These are phyloP conservation scores for Seminavis robusta DNA, from an alignment of 108 stramenopile species.

Conservation along the genomic window DNA sequence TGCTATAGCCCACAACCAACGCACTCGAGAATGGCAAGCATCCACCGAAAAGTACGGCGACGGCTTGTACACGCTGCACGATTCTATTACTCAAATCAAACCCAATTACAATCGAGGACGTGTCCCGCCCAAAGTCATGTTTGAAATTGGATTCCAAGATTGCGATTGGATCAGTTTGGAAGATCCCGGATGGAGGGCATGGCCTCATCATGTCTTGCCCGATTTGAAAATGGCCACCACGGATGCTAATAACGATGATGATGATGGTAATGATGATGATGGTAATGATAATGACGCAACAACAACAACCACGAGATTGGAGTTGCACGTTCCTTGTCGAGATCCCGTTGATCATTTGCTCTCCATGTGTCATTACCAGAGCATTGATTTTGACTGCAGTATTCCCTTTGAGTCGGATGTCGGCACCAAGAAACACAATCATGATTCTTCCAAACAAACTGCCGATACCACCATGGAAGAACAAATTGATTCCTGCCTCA, in stretches of 20 bases:
- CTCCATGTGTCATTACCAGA: slow-evolving; percentile 31
- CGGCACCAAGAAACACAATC: too few relatives aligned
- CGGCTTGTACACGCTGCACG: too few relatives aligned
- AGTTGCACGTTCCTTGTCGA: slow-evolving; percentile 46
- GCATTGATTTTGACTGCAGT: slow-evolving; percentile 14
- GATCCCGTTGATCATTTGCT: slow-evolving; percentile 35
- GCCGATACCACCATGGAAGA: too few relatives aligned
- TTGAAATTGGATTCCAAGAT: slow-evolving; percentile 34
- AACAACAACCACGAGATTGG: slow-evolving; percentile 6
- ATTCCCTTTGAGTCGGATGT: too few relatives aligned
- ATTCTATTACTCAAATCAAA: neutral
- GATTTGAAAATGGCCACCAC: too few relatives aligned
- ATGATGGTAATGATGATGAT: too few relatives aligned
- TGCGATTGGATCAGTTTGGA: slow-evolving; percentile 40
- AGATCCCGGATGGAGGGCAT: slow-evolving; percentile 2
- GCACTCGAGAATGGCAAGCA: neutral
- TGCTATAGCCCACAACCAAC: slow-evolving; percentile 18
- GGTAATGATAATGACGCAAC: too few relatives aligned
- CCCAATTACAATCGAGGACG: slow-evolving; percentile 12
- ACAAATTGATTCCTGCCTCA: too few relatives aligned
- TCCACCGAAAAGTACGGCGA: too few relatives aligned
- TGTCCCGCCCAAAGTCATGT: slow-evolving; percentile 9
- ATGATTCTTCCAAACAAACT: too few relatives aligned
- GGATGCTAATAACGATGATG: too few relatives aligned
- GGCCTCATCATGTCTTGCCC: neutral